Evolutionary conservation across 371 early-diverging fungal genomes (phyloP).

Genomic region (Apophysomyces sp.): DNA sequence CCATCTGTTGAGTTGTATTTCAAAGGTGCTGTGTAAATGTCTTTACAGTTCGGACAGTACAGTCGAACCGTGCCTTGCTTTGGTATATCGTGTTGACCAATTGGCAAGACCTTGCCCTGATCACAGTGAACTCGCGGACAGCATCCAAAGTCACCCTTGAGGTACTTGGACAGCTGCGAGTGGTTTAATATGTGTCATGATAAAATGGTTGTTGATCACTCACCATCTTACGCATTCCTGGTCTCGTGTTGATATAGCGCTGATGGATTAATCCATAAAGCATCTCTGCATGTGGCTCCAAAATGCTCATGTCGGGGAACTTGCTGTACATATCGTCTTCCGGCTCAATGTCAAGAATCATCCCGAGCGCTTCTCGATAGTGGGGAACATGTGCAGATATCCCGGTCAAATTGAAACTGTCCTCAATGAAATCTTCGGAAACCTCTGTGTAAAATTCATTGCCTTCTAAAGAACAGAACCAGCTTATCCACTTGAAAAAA

Average conservation of each 20-base stretch:
- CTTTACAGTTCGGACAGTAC: conserved; percentile 85
- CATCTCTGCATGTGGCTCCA: conserved; percentile 53
- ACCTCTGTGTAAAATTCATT: conserved; percentile 83
- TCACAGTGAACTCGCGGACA: conserved; percentile 84
- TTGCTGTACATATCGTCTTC: conserved; percentile 44
- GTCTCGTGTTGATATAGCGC: conserved; percentile 75
- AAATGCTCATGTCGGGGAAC: conserved; percentile 40
- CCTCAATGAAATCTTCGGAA: conserved; percentile 82
- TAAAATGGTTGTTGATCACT: no score
- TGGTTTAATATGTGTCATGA: neutral
- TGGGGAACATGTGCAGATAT: conserved; percentile 73
- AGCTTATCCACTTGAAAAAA: conserved; percentile 76
- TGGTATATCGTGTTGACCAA: conserved; percentile 76
- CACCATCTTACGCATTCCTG: conserved; percentile 78
- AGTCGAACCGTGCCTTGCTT: conserved; percentile 64
- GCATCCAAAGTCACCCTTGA: conserved; percentile 78
- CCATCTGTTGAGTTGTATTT: conserved; percentile 80
- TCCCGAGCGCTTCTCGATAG: conserved; percentile 78
- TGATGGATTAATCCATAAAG: conserved; percentile 86
- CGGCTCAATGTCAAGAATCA: conserved; percentile 84
- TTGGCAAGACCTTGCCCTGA: conserved; percentile 71
- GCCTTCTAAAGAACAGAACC: conserved; percentile 82
- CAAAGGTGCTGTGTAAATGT: conserved; percentile 80
- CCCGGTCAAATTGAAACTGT: conserved; percentile 93
- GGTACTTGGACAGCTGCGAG: conserved; percentile 63